Conservation (phyloP, 2,329 filamentous ascomycete genomes). For the Botrytis fabae region DNA sequence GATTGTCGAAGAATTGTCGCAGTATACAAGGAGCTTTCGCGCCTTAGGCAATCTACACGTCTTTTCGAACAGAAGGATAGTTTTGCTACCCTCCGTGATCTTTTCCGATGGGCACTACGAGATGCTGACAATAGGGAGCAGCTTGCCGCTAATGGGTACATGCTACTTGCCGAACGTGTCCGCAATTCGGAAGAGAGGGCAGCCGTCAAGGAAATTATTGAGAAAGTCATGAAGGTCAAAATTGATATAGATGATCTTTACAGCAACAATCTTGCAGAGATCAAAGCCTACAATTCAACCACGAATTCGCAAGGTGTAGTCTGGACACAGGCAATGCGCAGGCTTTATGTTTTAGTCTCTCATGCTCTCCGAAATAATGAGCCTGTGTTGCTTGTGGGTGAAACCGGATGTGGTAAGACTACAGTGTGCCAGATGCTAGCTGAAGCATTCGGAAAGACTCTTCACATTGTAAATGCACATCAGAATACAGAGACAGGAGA, state of each 20-base stretch:
- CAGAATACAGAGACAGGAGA: constrained; percentile 98
- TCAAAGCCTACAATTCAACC: constrained; percentile 50
- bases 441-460: constrained; percentile 70
- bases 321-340: constrained; percentile 93
- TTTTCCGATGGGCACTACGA: constrained; percentile 92
- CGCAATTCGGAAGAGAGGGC: constrained; percentile 83
- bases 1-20: constrained; percentile 89
- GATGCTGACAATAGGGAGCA: constrained; percentile 83
- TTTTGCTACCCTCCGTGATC: constrained; percentile 91
- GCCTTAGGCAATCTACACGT: constrained; percentile 83
- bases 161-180: constrained; percentile 92
- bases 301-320: constrained; percentile 68
- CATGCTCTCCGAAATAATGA: constrained; percentile 87
- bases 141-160: constrained; percentile 89
- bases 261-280: constrained; percentile 56
- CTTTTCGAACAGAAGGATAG: constrained; percentile 97
- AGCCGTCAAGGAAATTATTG: constrained; percentile 84
- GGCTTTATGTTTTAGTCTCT: constrained; percentile 86
- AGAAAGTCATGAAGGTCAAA: constrained; percentile 83
- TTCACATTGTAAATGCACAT: constrained; percentile 94
- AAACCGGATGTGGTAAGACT: constrained; percentile 97
- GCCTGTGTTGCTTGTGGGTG: constrained; percentile 89
- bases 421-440: constrained; percentile 92
- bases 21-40: constrained; percentile 90
- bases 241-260: constrained; percentile 78